These are phyloP conservation scores for Phaeoacremonium minimum DNA, from an alignment of 2,329 filamentous ascomycete genomes.

Conservation along the genomic window DNA sequence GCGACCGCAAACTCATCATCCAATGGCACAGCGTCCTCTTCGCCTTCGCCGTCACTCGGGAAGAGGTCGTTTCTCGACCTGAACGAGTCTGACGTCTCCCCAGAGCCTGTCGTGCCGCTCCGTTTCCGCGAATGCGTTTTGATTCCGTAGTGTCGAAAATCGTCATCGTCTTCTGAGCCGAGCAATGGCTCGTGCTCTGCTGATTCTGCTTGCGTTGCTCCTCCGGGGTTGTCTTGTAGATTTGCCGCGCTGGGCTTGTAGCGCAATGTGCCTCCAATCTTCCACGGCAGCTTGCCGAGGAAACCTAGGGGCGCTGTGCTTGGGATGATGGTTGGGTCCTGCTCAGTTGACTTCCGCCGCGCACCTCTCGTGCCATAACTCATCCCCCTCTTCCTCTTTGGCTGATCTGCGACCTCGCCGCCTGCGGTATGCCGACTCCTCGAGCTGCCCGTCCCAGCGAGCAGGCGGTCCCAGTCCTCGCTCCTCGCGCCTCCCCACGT, in stretches of 20 bases:
- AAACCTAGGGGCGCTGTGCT: slow-evolving; percentile 84
- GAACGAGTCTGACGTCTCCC: slow-evolving; percentile 78
- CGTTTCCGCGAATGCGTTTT: slow-evolving; percentile 47
- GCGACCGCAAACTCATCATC: slow-evolving; percentile 89
- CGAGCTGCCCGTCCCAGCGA: slow-evolving; percentile 62
- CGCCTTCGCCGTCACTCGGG: slow-evolving; percentile 78
- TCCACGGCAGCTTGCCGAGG: slow-evolving; percentile 77
- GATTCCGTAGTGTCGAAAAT: slow-evolving; percentile 16
- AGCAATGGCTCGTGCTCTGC: slow-evolving; percentile 70
- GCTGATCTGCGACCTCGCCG: slow-evolving; percentile 55
- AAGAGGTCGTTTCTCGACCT: slow-evolving; percentile 88
- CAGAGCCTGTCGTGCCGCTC: slow-evolving; percentile 75
- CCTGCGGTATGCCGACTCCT: slow-evolving; percentile 26
- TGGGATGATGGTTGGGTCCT: slow-evolving; percentile 86
- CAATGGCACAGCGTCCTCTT: slow-evolving; percentile 88
- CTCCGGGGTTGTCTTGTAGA: slow-evolving; percentile 78
- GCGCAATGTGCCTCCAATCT: slow-evolving; percentile 73
- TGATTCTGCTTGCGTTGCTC: slow-evolving; percentile 29
- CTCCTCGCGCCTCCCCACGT: slow-evolving; percentile 61
- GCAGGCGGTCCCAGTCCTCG: slow-evolving; percentile 80
- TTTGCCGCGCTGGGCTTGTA: slow-evolving; percentile 92
- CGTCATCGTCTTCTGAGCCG: slow-evolving; percentile 46
- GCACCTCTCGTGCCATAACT: slow-evolving; percentile 73
- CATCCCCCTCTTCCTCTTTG: slow-evolving; percentile 75
- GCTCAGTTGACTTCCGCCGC: slow-evolving; percentile 39